Base-by-base conservation (phyloP, 1,139 yeast genomes). In the Hyphopichia buzzinii region DNA sequence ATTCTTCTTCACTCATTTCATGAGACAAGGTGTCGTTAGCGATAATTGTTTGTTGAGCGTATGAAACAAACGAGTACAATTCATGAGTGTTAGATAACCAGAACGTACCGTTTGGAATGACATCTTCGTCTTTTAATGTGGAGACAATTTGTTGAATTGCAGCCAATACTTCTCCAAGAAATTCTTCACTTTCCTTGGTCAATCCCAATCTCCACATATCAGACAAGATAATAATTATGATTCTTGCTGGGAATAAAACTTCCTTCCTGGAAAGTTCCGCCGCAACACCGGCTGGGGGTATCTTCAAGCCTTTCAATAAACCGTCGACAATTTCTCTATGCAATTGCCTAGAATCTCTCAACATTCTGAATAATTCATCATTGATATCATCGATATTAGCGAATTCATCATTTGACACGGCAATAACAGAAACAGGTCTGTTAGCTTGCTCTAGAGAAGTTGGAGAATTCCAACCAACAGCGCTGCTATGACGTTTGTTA, bases 141-240 rank as follows among this genome's bases (percentile, higher is more conserved):
- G 83, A 74, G 14, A 84, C 90, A 47, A 82, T 81, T 37, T 78
- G 81, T 67, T 92, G 98, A 47, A 92, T 89, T 3, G 88, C 84
- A 30, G 89, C 81, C 60, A 92, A 74, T 4, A 88, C 95, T 59
- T 86, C 94, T 36, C 97, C 97, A 46, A 92, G 68, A 59, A 92
- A 87, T 40, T 81, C 83, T 67, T 92, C 98, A 54, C 94, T 81
- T 61, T 90, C 96, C 49, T 85, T 83, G 26, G 96, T 89, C 52
- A 89, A 76, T 2, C 98, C 97, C 40, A 90, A 73, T 63, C 97
- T 79, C 99, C 99, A 92, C 98, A 92, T 89, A 61, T 94, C 98
- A 52, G 95, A 84, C 43, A 92, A 74, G 30, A 92, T 84, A 46
- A 94, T 84, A 50, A 92, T 90, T 51, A 92, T 83, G 44, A 92